Evolutionary conservation across 495 filamentous ascomycete genomes (phyloP).

Genomic region (Baudoinia panamericana): DNA sequence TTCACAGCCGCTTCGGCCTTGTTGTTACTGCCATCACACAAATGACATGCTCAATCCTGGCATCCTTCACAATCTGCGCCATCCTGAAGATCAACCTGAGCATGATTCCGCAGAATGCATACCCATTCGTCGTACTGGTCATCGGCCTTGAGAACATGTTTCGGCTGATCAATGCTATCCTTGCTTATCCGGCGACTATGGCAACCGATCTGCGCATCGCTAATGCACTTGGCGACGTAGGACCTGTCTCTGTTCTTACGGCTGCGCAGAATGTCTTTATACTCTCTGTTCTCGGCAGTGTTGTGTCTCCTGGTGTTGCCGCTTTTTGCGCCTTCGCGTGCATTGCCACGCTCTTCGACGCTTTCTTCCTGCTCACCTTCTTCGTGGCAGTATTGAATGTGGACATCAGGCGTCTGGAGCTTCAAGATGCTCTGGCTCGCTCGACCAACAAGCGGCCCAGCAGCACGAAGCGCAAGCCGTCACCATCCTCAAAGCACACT

Average conservation of each 20-base stretch:
- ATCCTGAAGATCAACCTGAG: conserved; percentile 31
- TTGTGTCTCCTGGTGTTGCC: conserved; percentile 48
- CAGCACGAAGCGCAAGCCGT: conserved; percentile 4
- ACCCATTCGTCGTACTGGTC: conserved; percentile 55
- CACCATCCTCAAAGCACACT: conserved; percentile 30
- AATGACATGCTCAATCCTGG: conserved; percentile 49
- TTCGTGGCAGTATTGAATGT: conserved; percentile 62
- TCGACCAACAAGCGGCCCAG: conserved; percentile 23
- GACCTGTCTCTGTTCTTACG: conserved; percentile 48
- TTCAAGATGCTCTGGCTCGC: conserved; percentile 39
- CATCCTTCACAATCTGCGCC: conserved; percentile 28
- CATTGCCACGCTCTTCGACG: conserved; percentile 56
- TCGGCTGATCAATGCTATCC: conserved; percentile 56
- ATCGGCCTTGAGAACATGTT: conserved; percentile 60
- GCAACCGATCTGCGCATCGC: conserved; percentile 47
- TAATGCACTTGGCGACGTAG: conserved; percentile 53
- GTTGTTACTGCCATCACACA: conserved; percentile 42
- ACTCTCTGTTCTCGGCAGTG: conserved; percentile 40
- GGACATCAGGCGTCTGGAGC: conserved; percentile 56
- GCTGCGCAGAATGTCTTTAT: conserved; percentile 47
- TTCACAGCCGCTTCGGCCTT: conserved; percentile 55
- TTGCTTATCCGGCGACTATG: conserved; percentile 48
- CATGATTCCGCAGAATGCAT: conserved; percentile 36
- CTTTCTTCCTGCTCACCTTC: conserved; percentile 56
- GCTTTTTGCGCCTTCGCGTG: conserved; percentile 59